phyloP scores from a whole-genome alignment of 2,329 filamentous ascomycete species.

The Cladophialophora bantiana region DNA sequence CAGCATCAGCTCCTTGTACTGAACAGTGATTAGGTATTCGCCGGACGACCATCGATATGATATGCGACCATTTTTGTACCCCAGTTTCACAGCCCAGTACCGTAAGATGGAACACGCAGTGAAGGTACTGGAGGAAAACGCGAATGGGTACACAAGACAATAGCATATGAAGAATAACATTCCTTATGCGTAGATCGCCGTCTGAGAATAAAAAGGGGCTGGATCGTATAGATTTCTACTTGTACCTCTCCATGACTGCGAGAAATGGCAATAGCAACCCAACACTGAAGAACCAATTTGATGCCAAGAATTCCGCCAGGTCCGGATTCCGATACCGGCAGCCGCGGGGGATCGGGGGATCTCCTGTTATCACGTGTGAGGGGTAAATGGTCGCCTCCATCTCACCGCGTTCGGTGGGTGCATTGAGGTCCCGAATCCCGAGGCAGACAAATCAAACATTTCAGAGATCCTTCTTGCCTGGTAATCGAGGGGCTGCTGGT shows the following conservation, averaged over 20 bases:
- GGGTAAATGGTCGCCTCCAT: not conserved
- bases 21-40: slow-evolving; percentile 50
- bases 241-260: not conserved
- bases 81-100: slow-evolving; percentile 40
- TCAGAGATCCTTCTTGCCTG: not conserved
- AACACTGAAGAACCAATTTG: too few relatives aligned
- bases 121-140: slow-evolving; percentile 49
- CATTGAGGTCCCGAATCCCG: not conserved
- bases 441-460: slow-evolving; percentile 6
- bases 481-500: slow-evolving; percentile 4
- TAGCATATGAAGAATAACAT: not conserved
- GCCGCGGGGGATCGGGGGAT: not conserved
- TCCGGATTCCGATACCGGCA: not conserved
- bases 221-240: not conserved
- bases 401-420: not conserved
- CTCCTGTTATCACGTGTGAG: not conserved
- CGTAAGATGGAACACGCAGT: slow-evolving; percentile 59
- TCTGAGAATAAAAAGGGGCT: not conserved
- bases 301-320: not conserved
- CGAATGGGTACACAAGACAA: not conserved
- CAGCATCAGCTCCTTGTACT: slow-evolving; percentile 1
- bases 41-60: slow-evolving; percentile 67
- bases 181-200: not conserved
- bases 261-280: not conserved
- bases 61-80: slow-evolving; percentile 62